These are phyloP conservation scores for Thelephora aurantiotincta DNA, from an alignment of 768 basidiomycete species.

Conservation along the genomic window DNA sequence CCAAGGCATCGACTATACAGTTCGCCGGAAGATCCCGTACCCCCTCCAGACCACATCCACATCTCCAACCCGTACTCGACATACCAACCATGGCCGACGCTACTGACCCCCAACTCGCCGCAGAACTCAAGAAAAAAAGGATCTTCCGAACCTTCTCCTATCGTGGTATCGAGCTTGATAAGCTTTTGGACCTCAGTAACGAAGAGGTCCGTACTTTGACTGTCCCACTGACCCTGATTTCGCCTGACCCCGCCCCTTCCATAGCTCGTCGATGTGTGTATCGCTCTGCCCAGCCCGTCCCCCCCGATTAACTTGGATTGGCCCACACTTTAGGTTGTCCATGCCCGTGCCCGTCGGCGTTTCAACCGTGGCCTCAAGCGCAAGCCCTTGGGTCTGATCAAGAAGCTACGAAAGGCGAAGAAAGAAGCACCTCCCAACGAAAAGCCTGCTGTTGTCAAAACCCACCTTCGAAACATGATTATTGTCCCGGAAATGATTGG, in stretches of 20 bases:
- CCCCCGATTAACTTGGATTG: neutral
- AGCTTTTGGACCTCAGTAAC: slow-evolving; percentile 91
- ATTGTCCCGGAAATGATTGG: slow-evolving; percentile 99
- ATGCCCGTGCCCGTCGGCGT: slow-evolving; percentile 95
- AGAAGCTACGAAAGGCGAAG: slow-evolving; percentile 99
- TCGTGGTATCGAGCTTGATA: slow-evolving; percentile 96
- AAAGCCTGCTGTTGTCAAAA: slow-evolving; percentile 98
- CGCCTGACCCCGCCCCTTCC: slow-evolving; percentile 3
- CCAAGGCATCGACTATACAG: slow-evolving; percentile 39
- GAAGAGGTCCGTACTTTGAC: slow-evolving; percentile 61
- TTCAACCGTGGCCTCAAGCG: slow-evolving; percentile 99
- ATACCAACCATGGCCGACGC: slow-evolving; percentile 24
- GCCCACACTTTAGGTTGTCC: slow-evolving; percentile 57
- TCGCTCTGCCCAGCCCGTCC: neutral
- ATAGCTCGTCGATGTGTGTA: slow-evolving; percentile 69
- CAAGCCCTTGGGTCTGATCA: slow-evolving; percentile 96
- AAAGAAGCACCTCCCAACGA: slow-evolving; percentile 99
- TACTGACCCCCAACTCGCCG: slow-evolving; percentile 88
- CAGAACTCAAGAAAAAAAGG: slow-evolving; percentile 96
- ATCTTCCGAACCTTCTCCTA: slow-evolving; percentile 99
- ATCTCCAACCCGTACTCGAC: too few species aligned
- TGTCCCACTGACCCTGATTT: neutral
- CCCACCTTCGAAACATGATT: slow-evolving; percentile 99
- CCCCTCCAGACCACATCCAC: slow-evolving; percentile 49
- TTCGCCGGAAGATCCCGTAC: slow-evolving; percentile 9